Base-by-base conservation (phyloP, 768 basidiomycete species). In the Goffeauzyma gilvescens region DNA sequence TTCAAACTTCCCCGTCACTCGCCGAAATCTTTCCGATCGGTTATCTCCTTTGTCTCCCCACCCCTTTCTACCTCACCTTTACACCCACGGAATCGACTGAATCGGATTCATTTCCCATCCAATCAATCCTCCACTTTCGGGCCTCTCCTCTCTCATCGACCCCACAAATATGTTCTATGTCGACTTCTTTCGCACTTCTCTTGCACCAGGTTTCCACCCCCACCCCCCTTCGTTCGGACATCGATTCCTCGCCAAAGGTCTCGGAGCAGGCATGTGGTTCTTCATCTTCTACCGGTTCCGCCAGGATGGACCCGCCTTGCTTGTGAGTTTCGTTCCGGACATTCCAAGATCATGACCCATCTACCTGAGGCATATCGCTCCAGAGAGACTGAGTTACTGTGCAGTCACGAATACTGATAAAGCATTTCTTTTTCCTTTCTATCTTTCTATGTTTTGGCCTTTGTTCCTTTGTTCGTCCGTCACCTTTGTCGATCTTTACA, bases 181-280 rank as follows among this genome's bases (percentile, higher is more conserved):
- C 23, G 20, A 22, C 6, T 23, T 32, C 21, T n/a, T n/a, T 15
- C 38, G 15, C 31, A n/a, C 18, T 30, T 25, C 38, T n/a, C n/a
- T 13, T 15, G 21, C 8, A 8, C 22, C 31, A 66, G 87, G 85
- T 51, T 90, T 90, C 57, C 72, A 85, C 63, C 86, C 86, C 28
- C 86, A 86, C 60, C 70, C 86, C 22, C 82, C 85, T 7, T 75
- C 79, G 10, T 70, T 75, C 55, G 74, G 70, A 55, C 76, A 86
- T 65, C 74, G 72, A 46, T 75, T 84, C 62, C 70, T 89, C 23
- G 73, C 80, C 21, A 87, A 86, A 65, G 76, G 75, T 47, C 69
- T 93, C 33, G 87, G 87, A 37, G 87, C 86, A 25, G 74, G 76
- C 20, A 90, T 93, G 87, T 93, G 87, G 87, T 90, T 90, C 75